Evolutionary conservation across 1,139 yeast genomes (phyloP), one percentile per base, ranked within the genome.

Genomic region (Debaryomycetaceae sp.): DNA sequence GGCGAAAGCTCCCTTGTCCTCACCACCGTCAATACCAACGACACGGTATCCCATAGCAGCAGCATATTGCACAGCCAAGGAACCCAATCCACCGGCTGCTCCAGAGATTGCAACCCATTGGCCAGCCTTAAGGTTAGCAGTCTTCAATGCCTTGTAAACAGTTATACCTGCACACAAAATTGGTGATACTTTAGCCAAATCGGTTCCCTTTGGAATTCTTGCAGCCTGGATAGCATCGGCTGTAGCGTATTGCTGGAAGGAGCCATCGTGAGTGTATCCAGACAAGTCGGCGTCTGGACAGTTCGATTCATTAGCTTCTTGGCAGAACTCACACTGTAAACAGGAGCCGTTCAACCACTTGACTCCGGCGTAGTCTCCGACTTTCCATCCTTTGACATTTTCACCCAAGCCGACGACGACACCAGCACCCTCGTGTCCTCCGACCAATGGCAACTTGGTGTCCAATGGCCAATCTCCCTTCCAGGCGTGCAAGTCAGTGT

Each of bases 181-280:
- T 54, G 96, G 96, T 29, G 96, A 81, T 48, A 82, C 81, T 54
- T 75, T 69, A 46, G 91, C 90, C 60, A 87, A 78, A 59, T 87
- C 88, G 43, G 86, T 73, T 50, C 83, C 84, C 54, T 70, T 61
- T 46, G 91, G 87, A 56, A 87, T 80, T 60, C 78, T 75, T 37
- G 95, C 95, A 45, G 95, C 95, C 63, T 87, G 95, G 48, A 85
- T 78, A 40, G 93, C 93, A 66, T 86, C 91, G 48, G 95, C 89
- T 42, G 90, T 83, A 36, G 89, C 89, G 57, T 82, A 84, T 66
- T 84, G 84, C 68, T 83, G 88, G 80, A 84, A 84, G 35, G 89
- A 81, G 60, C 91, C 91, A 61, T 84, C 89, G 57, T 83, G 89
- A 20, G 89, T 84, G 70, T 82, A 83, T 64, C 90, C 90, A 13